Evolutionary conservation across 495 filamentous ascomycete genomes (phyloP).

Genomic region (Jackrogersella minutella): DNA sequence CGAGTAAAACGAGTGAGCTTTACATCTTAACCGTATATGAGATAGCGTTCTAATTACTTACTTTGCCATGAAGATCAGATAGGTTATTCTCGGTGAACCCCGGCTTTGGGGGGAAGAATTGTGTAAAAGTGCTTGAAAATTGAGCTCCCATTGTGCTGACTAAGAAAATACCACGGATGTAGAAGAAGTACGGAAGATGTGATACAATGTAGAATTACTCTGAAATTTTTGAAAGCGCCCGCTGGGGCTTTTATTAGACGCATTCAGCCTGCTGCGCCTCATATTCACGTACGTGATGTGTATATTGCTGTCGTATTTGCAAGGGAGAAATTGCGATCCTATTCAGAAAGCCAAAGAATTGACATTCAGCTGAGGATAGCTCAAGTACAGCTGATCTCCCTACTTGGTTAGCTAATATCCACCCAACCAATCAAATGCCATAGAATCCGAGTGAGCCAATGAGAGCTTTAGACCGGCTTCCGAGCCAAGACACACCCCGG

Average conservation of each 20-base stretch:
- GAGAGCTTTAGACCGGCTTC: not conserved
- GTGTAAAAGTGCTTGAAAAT: constrained; percentile 31
- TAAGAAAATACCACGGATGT: not conserved
- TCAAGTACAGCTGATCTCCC: too few species aligned
- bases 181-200: not conserved
- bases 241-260: not conserved
- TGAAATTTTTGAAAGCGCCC: not conserved
- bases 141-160: constrained; percentile 20
- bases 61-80: constrained; percentile 40
- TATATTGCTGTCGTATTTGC: not conserved
- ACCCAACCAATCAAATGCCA: constrained; percentile 17
- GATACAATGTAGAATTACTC: not conserved
- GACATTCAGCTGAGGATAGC: too few species aligned
- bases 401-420: not conserved
- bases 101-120: constrained; percentile 41
- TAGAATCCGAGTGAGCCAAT: constrained; percentile 23
- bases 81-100: constrained; percentile 39
- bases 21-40: not conserved
- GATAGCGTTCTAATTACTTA: not conserved
- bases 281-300: not conserved
- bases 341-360: too few species aligned
- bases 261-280: not conserved
- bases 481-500: not conserved
- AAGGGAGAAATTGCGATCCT: too few species aligned
- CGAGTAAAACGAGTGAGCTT: not conserved